These are phyloP conservation scores for Huntiella decipiens DNA, from an alignment of 2,329 filamentous ascomycete species.

Conservation along the genomic window DNA sequence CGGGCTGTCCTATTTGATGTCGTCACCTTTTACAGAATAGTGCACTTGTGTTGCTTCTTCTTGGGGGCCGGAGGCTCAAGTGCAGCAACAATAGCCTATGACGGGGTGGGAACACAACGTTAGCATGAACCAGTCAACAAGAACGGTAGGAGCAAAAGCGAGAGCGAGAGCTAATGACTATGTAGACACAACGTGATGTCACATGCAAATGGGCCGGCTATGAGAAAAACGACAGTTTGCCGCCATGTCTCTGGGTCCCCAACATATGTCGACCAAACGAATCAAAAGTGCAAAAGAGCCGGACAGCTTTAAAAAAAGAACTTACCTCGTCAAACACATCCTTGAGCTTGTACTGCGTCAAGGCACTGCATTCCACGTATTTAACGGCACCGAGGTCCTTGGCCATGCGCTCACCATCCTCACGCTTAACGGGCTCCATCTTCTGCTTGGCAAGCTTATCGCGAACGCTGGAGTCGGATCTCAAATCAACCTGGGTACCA, in stretches of 20 bases:
- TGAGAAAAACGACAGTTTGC: too few relatives aligned
- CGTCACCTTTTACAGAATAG: conserved; percentile 36
- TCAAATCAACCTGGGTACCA: conserved; percentile 89
- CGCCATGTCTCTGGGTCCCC: too few relatives aligned
- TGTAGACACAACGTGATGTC: too few relatives aligned
- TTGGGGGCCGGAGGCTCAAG: conserved; percentile 73
- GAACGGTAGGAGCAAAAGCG: not conserved
- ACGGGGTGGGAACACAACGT: not conserved
- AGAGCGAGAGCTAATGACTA: not conserved
- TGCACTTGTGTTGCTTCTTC: conserved; percentile 54
- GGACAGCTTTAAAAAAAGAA: conserved; percentile 4
- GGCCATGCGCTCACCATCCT: conserved; percentile 90
- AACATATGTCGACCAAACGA: too few relatives aligned
- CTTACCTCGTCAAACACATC: conserved; percentile 97
- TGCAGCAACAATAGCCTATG: conserved; percentile 81
- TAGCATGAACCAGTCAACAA: not conserved
- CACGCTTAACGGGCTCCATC: conserved; percentile 80
- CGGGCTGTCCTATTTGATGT: too few relatives aligned
- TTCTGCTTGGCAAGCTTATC: conserved; percentile 92
- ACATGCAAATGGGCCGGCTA: too few relatives aligned
- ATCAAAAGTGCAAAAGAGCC: too few relatives aligned
- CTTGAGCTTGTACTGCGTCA: conserved; percentile 97
- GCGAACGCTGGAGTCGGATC: conserved; percentile 68
- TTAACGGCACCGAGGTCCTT: conserved; percentile 95
- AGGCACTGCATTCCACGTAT: conserved; percentile 94